Conservation (phyloP, 176 grass and related monocot species). For the Cocos nucifera region DNA sequence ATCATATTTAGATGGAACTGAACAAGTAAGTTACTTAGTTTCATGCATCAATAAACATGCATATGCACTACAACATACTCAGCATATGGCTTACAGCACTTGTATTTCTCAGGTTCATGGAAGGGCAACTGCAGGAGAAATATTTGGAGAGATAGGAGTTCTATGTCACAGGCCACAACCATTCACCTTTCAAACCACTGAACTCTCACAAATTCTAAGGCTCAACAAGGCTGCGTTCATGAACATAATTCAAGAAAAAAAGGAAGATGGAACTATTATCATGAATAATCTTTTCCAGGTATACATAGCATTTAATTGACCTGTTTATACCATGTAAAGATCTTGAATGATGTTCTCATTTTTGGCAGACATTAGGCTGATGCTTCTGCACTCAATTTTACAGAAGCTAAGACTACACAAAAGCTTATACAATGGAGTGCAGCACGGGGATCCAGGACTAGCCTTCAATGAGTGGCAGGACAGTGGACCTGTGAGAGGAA, state of each 20-base stretch:
- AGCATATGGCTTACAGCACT: too few relatives aligned
- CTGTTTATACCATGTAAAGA: background rate
- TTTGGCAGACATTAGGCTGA: background rate
- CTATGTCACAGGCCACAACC: conserved; percentile 18
- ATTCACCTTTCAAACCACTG: conserved; percentile 15
- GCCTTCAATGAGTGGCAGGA: conserved; percentile 4
- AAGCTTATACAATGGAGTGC: background rate
- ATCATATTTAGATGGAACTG: conserved; percentile 29
- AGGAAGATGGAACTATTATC: conserved; percentile 6
- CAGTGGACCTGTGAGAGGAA: background rate
- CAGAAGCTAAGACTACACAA: conserved; percentile 25
- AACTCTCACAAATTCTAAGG: conserved; percentile 18
- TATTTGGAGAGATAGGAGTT: conserved; percentile 17
- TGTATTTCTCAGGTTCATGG: conserved; percentile 5
- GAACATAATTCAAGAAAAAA: conserved; percentile 8
- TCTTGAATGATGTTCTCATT: background rate
- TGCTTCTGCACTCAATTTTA: background rate
- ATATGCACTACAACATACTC: too few relatives aligned
- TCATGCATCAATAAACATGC: too few relatives aligned
- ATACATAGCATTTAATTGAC: background rate
- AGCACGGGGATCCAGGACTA: background rate
- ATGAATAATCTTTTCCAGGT: conserved; percentile 22
- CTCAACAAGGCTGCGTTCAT: conserved; percentile 7
- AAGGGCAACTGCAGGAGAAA: conserved; percentile 12
- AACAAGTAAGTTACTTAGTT: conserved; percentile 26